Conservation (phyloP, 1,139 yeast species). For the Tardiomyces depauwii region DNA sequence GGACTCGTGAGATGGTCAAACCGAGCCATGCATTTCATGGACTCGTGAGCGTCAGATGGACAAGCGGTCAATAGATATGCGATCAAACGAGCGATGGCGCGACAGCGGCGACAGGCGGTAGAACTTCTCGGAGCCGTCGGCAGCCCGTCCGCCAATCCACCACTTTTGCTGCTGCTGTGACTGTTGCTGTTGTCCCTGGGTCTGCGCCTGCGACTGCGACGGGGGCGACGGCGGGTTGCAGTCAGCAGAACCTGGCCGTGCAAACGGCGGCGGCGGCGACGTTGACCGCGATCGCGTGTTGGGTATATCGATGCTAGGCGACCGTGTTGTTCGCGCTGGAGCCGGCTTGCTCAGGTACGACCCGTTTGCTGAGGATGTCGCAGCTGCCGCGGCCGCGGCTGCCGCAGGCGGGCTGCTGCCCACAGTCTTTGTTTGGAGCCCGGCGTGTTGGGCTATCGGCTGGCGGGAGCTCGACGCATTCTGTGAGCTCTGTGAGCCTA, state of each 20-base stretch:
- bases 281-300: background rate
- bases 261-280: background rate
- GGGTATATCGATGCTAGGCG: background rate
- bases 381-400: background rate
- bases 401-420: background rate
- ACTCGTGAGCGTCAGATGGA: no score
- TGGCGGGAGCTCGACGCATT: background rate
- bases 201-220: no score
- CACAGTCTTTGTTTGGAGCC: background rate
- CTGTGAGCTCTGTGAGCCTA: background rate
- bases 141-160: conserved; percentile 24
- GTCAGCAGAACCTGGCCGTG: background rate
- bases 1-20: background rate
- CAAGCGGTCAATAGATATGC: conserved; percentile 19
- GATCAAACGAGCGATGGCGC: conserved; percentile 18
- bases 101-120: conserved; percentile 18
- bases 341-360: background rate
- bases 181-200: background rate
- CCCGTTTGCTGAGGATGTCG: background rate
- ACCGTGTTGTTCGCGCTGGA: background rate
- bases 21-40: no score
- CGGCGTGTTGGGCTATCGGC: background rate
- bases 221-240: background rate
- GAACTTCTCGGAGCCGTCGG: conserved; percentile 22
- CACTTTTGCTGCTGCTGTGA: conserved; percentile 13